phyloP scores from a whole-genome alignment of 2,329 filamentous ascomycete genomes.

The Alternaria incomplexa region DNA sequence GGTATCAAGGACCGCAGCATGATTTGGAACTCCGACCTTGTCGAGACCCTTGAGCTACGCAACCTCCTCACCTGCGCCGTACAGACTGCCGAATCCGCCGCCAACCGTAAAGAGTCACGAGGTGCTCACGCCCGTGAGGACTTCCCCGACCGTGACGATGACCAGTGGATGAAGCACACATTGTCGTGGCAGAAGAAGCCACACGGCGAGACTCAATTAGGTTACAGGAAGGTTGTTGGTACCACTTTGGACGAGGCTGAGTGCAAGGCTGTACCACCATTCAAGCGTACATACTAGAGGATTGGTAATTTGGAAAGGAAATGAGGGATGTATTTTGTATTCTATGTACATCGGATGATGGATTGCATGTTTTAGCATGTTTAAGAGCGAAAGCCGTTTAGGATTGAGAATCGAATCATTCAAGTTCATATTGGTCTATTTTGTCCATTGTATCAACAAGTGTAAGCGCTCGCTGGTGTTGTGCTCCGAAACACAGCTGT shows the following conservation, averaged over 20 bases:
- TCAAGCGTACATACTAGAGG: constrained; percentile 87
- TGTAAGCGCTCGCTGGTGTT: background rate
- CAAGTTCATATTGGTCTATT: background rate
- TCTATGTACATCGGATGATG: constrained; percentile 46
- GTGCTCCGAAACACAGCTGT: background rate
- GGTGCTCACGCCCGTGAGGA: constrained; percentile 98
- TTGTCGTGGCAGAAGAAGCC: constrained; percentile 94
- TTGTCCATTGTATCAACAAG: background rate
- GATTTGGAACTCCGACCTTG: constrained; percentile 99
- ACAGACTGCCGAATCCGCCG: constrained; percentile 89
- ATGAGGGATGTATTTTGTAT: constrained; percentile 30
- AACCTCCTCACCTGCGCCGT: constrained; percentile 96
- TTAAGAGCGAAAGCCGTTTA: background rate
- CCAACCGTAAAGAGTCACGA: constrained; percentile 95
- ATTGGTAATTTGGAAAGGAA: background rate
- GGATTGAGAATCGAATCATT: background rate
- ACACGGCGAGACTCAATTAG: constrained; percentile 83
- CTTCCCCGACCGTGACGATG: constrained; percentile 91
- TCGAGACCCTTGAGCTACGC: constrained; percentile 93
- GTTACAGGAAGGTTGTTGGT: constrained; percentile 82
- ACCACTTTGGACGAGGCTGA: constrained; percentile 92
- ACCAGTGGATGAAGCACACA: constrained; percentile 99
- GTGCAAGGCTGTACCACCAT: constrained; percentile 94
- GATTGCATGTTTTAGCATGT: constrained; percentile 17
- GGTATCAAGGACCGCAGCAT: constrained; percentile 98